These are phyloP conservation scores for Chenopodium quinoa DNA, from an alignment of 148 eudicot species.

Conservation along the genomic window DNA sequence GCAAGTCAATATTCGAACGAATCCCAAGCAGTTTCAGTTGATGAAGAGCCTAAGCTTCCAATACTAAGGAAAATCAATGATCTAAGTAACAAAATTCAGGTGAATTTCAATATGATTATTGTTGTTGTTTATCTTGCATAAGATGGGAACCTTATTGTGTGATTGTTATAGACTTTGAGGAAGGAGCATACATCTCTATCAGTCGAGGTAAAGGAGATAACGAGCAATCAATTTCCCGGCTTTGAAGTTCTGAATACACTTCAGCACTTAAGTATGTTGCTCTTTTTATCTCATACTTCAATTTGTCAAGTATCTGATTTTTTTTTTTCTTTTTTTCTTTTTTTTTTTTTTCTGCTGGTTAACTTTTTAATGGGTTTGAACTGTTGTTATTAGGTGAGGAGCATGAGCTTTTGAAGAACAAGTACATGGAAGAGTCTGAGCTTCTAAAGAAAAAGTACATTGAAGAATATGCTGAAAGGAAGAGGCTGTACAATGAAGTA, in stretches of 20 bases:
- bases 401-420: conserved; percentile 63
- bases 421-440: conserved; percentile 57
- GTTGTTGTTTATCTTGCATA: neutral
- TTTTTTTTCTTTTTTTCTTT: neutral
- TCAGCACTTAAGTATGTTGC: conserved; percentile 62
- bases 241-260: conserved; percentile 60
- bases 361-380: neutral
- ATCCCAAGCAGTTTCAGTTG: conserved; percentile 34
- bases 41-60: conserved; percentile 64
- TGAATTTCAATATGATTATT: conserved; percentile 7
- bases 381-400: conserved; percentile 51
- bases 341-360: neutral
- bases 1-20: conserved; percentile 37
- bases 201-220: conserved; percentile 62
- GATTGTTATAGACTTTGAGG: conserved; percentile 52
- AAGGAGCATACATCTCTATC: conserved; percentile 61
- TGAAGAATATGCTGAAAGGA: conserved; percentile 68
- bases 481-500: conserved; percentile 87
- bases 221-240: conserved; percentile 60
- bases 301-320: neutral
- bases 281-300: neutral
- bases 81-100: conserved; percentile 58
- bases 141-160: neutral
- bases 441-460: conserved; percentile 59
- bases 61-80: conserved; percentile 60